phyloP scores from a whole-genome alignment of 371 early-diverging fungal species.

The Mortierella sp. region DNA sequence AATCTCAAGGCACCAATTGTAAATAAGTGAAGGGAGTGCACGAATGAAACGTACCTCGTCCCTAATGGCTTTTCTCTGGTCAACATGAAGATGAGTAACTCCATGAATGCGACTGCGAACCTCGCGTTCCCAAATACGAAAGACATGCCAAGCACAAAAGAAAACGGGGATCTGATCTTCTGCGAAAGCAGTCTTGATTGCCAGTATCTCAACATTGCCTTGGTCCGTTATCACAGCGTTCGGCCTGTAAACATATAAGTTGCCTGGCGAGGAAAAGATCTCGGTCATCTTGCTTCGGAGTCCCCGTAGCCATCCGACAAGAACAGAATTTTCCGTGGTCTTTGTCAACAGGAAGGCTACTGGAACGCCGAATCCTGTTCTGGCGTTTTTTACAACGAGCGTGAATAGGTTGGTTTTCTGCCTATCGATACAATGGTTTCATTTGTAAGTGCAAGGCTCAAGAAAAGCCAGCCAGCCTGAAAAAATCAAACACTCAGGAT shows the following conservation, averaged over 20 bases:
- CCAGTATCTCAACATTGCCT: constrained; percentile 19
- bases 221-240: constrained; percentile 27
- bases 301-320: constrained; percentile 11
- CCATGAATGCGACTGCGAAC: constrained; percentile 3
- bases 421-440: not conserved
- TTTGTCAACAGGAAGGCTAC: constrained; percentile 27
- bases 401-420: constrained; percentile 21
- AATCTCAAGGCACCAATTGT: not conserved
- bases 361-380: constrained; percentile 26
- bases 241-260: constrained; percentile 16
- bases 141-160: constrained; percentile 31
- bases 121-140: constrained; percentile 19
- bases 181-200: constrained; percentile 16
- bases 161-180: constrained; percentile 5
- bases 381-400: constrained; percentile 19
- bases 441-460: too few relatives aligned
- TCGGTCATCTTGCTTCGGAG: constrained; percentile 17
- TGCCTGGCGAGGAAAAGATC: constrained; percentile 11
- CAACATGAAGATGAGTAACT: not conserved
- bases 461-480: not conserved
- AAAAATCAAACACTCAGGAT: constrained; percentile 2
- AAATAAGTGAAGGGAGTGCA: constrained; percentile 2
- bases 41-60: constrained; percentile 4
- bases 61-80: constrained; percentile 5
- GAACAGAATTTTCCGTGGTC: not conserved